Evolutionary conservation across 2,329 filamentous ascomycete genomes (phyloP).

Genomic region (Exophiala sp.): DNA sequence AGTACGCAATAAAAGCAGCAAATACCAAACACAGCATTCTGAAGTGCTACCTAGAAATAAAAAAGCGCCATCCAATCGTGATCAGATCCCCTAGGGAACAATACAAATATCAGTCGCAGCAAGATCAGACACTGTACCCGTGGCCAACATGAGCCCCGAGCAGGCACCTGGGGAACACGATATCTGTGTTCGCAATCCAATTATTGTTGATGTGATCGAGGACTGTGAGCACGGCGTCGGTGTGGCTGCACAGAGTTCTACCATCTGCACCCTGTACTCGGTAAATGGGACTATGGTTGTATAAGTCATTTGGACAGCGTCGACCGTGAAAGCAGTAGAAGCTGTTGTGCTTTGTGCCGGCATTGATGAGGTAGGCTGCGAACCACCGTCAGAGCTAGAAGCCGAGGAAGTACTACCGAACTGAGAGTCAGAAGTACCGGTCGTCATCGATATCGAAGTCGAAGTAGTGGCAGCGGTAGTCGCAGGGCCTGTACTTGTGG

Average conservation of each 20-base stretch:
- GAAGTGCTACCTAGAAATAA: too few species aligned
- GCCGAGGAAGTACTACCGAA: neutral
- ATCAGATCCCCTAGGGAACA: slow-evolving; percentile 1
- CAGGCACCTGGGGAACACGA: slow-evolving; percentile 21
- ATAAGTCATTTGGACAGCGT: slow-evolving; percentile 15
- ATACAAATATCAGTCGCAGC: slow-evolving; percentile 12
- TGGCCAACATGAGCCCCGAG: slow-evolving; percentile 12
- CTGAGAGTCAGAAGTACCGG: neutral
- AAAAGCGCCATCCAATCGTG: neutral
- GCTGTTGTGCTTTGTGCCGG: slow-evolving; percentile 1
- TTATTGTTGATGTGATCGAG: slow-evolving; percentile 6
- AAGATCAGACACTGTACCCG: slow-evolving; percentile 13
- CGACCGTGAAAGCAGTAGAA: slow-evolving; percentile 7
- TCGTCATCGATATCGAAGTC: neutral
- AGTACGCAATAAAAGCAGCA: too few species aligned
- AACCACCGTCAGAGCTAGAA: slow-evolving; percentile 8
- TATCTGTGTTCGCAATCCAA: slow-evolving; percentile 16
- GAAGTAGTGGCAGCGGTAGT: neutral
- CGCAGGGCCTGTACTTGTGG: neutral
- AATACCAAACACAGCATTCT: too few species aligned
- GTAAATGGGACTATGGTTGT: slow-evolving; percentile 17
- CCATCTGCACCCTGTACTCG: slow-evolving; percentile 15
- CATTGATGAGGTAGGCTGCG: slow-evolving; percentile 4
- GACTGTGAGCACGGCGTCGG: slow-evolving; percentile 15
- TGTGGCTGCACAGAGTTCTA: slow-evolving; percentile 19